phyloP scores from a whole-genome alignment of 306 rosid genomes.

The Cucurbita moschata region DNA sequence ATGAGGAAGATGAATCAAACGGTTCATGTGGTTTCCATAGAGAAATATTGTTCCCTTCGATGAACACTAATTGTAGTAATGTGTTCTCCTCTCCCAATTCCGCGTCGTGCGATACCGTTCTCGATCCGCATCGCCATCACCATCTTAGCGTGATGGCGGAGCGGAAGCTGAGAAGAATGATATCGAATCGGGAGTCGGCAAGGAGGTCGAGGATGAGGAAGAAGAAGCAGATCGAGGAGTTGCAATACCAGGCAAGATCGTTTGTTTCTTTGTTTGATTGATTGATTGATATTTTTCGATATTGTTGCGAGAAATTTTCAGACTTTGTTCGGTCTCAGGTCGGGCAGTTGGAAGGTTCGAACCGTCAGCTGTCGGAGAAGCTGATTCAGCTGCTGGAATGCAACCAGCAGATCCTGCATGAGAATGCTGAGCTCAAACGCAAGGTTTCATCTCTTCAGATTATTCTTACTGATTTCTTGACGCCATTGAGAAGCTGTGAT shows the following conservation, averaged over 20 bases:
- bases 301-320: too few relatives aligned
- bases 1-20: background rate
- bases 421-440: constrained; percentile 32
- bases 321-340: background rate
- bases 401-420: constrained; percentile 31
- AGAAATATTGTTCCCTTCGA: background rate
- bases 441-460: constrained; percentile 32
- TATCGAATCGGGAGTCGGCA: constrained; percentile 30
- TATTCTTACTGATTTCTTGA: constrained; percentile 15
- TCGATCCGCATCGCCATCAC: background rate
- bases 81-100: constrained; percentile 19
- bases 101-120: background rate
- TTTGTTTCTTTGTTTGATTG: too few relatives aligned
- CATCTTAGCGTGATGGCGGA: constrained; percentile 4
- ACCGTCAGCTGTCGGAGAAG: constrained; percentile 27
- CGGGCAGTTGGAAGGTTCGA: constrained; percentile 17
- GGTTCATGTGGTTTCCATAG: background rate
- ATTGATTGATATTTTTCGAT: too few relatives aligned
- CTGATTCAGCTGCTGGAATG: constrained; percentile 22
- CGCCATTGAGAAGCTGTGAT: constrained; percentile 10
- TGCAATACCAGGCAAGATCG: constrained; percentile 8
- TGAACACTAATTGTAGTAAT: background rate
- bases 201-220: constrained; percentile 25
- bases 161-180: constrained; percentile 21
- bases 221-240: constrained; percentile 32